Conservation (phyloP, 164 flowering plant genomes). For the grape (Vitis vinifera) region DNA sequence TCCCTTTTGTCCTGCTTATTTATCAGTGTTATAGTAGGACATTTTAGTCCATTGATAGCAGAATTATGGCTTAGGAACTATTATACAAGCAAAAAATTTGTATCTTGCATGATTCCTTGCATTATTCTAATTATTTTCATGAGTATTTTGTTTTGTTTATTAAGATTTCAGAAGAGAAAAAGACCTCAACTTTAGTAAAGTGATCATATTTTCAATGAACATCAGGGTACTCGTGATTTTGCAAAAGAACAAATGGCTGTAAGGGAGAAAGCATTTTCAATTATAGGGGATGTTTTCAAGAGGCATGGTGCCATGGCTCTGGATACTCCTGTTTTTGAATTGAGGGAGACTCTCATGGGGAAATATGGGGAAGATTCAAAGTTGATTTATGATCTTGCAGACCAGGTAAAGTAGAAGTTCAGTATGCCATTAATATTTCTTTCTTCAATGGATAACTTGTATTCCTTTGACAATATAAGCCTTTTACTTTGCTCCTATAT, state of each 20-base stretch:
- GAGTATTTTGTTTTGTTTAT: background rate
- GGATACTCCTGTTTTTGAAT: constrained; percentile 94
- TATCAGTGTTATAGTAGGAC: too few species aligned
- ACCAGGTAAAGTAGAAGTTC: constrained; percentile 55
- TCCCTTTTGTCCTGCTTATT: too few species aligned
- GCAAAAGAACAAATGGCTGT: constrained; percentile 93
- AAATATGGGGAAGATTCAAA: constrained; percentile 98
- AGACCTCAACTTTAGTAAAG: too few species aligned
- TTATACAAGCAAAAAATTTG: background rate
- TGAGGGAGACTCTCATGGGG: constrained; percentile 95
- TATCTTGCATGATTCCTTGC: background rate
- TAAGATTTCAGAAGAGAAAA: background rate
- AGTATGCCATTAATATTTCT: too few species aligned
- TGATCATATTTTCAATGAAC: background rate
- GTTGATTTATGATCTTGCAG: constrained; percentile 95
- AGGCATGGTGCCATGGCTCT: constrained; percentile 86
- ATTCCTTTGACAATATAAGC: too few species aligned
- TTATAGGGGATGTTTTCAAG: constrained; percentile 71
- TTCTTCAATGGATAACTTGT: too few species aligned
- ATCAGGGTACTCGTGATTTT: constrained; percentile 94
- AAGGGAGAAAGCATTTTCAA: constrained; percentile 76
- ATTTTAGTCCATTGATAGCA: too few species aligned
- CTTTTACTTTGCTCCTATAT: too few species aligned
- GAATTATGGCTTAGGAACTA: background rate
- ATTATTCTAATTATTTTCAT: background rate